These are phyloP conservation scores for Cercospora beticola DNA, from an alignment of 2,329 filamentous ascomycete species.

Conservation along the genomic window DNA sequence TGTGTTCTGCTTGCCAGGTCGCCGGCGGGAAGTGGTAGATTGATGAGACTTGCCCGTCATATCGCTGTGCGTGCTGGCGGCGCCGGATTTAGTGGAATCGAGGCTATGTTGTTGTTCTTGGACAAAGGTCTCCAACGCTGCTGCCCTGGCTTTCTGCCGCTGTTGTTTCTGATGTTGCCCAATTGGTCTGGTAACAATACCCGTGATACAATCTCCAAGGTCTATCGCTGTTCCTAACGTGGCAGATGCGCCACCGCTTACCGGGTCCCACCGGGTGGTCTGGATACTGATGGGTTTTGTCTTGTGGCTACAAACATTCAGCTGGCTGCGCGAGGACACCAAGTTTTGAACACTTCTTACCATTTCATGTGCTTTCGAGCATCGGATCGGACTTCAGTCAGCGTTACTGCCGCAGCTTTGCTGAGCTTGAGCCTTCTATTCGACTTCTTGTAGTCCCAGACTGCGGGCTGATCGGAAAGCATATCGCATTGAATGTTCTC, in stretches of 20 bases:
- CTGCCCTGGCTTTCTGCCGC: background rate
- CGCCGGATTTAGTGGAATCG: background rate
- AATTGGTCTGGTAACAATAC: background rate
- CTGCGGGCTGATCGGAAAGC: conserved; percentile 61
- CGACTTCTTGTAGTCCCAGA: conserved; percentile 63
- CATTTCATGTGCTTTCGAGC: conserved; percentile 18
- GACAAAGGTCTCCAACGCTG: background rate
- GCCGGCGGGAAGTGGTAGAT: background rate
- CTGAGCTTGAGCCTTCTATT: conserved; percentile 48
- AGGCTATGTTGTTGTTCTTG: background rate
- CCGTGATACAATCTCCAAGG: background rate
- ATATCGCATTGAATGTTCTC: conserved; percentile 64
- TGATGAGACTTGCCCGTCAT: background rate
- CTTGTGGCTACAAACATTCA: background rate
- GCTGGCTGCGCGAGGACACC: background rate
- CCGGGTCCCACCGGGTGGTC: background rate
- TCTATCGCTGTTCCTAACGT: background rate
- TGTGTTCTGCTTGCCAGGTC: background rate
- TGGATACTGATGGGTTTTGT: background rate
- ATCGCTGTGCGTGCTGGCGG: background rate
- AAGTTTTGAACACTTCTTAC: too few species aligned
- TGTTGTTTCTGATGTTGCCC: background rate
- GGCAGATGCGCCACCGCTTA: background rate
- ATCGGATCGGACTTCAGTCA: conserved; percentile 61
- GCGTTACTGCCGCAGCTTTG: conserved; percentile 63